A percentile compares a stretch with the other conserved stretches of the same genome.
These are phyloP conservation scores for Malbranchea zuffiana DNA, from an alignment of 2,329 filamentous ascomycete species.

Conservation along the genomic window DNA sequence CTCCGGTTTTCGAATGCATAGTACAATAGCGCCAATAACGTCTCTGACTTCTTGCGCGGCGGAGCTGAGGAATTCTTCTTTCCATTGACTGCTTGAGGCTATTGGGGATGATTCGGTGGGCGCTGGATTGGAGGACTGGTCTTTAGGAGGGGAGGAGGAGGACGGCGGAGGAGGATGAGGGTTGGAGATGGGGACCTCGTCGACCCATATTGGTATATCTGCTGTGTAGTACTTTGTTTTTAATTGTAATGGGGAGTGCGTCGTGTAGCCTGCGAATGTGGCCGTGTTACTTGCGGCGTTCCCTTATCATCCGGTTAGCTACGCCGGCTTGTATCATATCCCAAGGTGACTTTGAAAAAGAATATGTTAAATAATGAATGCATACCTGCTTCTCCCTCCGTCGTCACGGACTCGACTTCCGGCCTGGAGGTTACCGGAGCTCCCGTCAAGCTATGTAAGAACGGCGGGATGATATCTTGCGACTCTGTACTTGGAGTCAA, in stretches of 20 bases:
- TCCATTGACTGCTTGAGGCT: conserved; percentile 24
- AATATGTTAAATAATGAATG: neutral
- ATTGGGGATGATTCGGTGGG: neutral
- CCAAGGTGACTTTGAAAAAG: neutral
- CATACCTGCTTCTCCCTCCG: neutral
- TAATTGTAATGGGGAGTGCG: conserved; percentile 33
- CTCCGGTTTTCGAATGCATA: conserved; percentile 26
- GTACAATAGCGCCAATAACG: conserved; percentile 34
- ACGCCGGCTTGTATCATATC: neutral
- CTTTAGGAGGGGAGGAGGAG: neutral
- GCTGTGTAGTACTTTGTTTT: conserved; percentile 36
- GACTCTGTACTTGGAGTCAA: conserved; percentile 30
- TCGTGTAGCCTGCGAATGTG: conserved; percentile 38
- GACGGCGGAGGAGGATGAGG: conserved; percentile 1
- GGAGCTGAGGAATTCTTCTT: conserved; percentile 30
- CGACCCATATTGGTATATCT: conserved; percentile 38
- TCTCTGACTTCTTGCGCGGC: conserved; percentile 36
- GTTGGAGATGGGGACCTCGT: conserved; percentile 35
- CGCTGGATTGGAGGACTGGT: too few relatives aligned
- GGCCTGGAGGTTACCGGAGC: conserved; percentile 19
- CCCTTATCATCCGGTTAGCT: neutral
- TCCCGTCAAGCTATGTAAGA: conserved; percentile 30
- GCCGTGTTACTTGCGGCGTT: conserved; percentile 8
- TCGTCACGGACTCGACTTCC: conserved; percentile 4
- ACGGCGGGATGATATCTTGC: conserved; percentile 26